These are phyloP conservation scores for Sinapis alba DNA, from an alignment of 441 rosid species.

Conservation along the genomic window DNA sequence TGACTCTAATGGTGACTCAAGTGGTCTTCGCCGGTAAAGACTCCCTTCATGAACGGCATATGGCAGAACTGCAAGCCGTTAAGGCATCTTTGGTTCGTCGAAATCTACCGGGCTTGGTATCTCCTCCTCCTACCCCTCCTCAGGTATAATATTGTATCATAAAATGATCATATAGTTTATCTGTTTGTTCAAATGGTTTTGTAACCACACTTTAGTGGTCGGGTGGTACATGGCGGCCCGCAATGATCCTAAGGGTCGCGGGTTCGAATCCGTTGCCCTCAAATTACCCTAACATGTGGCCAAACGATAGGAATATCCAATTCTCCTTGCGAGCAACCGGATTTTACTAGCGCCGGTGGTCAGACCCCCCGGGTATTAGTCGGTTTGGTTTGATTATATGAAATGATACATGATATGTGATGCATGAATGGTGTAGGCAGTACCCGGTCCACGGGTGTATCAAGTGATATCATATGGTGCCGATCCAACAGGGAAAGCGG, in stretches of 20 bases:
- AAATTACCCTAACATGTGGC: no score
- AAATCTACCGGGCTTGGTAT: constrained; percentile 34
- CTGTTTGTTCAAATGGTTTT: not conserved
- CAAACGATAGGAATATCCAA: no score
- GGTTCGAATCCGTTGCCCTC: no score
- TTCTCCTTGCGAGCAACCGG: no score
- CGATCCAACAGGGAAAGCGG: constrained; percentile 75
- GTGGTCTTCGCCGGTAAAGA: constrained; percentile 20
- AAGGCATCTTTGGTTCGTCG: constrained; percentile 53
- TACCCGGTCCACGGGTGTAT: constrained; percentile 47
- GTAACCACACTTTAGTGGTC: not conserved
- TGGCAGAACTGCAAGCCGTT: constrained; percentile 50
- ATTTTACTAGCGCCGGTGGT: no score
- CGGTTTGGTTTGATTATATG: not conserved
- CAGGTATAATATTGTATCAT: constrained; percentile 40
- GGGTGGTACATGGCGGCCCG: no score
- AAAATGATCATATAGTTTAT: not conserved
- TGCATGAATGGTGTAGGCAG: constrained; percentile 34
- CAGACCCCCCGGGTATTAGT: no score
- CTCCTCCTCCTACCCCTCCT: constrained; percentile 49
- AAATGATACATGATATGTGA: constrained; percentile 3
- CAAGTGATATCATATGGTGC: constrained; percentile 71
- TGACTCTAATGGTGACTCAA: constrained; percentile 21
- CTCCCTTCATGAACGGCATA: constrained; percentile 39
- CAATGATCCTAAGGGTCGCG: no score